These are phyloP conservation scores for Gossypium mustelinum DNA, from an alignment of 345 rosid species.

Conservation along the genomic window DNA sequence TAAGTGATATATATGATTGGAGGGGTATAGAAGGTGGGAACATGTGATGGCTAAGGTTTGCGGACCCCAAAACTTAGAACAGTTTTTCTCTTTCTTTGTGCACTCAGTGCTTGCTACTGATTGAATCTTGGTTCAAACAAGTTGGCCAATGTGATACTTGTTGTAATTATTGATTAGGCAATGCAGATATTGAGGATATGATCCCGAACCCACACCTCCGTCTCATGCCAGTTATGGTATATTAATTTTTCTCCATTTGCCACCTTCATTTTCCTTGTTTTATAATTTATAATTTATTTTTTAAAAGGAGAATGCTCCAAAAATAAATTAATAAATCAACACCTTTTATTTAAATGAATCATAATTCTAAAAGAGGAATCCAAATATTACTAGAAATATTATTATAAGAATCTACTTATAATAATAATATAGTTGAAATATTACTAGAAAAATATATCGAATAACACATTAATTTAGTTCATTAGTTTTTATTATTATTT, in stretches of 20 bases:
- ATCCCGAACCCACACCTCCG: background rate
- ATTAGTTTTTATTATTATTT: no score
- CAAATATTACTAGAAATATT: no score
- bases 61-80: background rate
- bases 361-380: no score
- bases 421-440: no score
- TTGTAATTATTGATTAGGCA: background rate
- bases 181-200: background rate
- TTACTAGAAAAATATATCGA: no score
- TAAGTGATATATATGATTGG: no score
- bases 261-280: background rate
- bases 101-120: background rate
- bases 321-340: no score
- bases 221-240: constrained; percentile 1
- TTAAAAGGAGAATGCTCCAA: background rate
- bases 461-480: no score
- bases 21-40: background rate
- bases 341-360: no score
- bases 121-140: background rate
- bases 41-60: constrained; percentile 1
- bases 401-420: no score
- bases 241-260: background rate
- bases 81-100: background rate
- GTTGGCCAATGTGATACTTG: constrained; percentile 2
- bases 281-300: background rate